Evolutionary conservation across 352 stramenopile species (phyloP).

Genomic region (Phytophthora tentaculata): DNA sequence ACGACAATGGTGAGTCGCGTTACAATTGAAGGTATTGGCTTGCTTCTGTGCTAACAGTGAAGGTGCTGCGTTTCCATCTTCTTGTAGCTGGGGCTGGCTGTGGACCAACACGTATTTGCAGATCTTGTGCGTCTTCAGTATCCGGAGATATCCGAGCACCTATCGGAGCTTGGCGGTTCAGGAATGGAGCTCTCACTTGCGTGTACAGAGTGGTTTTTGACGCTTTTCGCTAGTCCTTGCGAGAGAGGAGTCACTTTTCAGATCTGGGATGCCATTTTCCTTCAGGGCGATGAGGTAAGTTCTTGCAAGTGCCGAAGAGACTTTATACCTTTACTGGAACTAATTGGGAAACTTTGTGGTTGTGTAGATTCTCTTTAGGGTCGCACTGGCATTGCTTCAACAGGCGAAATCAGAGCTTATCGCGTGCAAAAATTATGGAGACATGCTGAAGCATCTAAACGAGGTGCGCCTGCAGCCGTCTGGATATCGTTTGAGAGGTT

Average conservation of each 20-base stretch:
- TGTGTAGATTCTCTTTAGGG: constrained; percentile 73
- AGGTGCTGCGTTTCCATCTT: constrained; percentile 4
- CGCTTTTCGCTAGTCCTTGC: constrained; percentile 86
- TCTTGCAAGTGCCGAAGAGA: no score
- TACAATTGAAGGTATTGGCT: not conserved
- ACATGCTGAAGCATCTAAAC: constrained; percentile 85
- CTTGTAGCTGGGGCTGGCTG: constrained; percentile 74
- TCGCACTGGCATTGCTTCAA: constrained; percentile 78
- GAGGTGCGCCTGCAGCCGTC: constrained; percentile 48
- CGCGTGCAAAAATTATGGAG: constrained; percentile 68
- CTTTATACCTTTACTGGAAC: no score
- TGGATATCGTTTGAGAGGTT: not conserved
- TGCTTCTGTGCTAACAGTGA: constrained; percentile 3
- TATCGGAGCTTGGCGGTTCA: constrained; percentile 76
- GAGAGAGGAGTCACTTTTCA: constrained; percentile 70
- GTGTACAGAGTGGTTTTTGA: constrained; percentile 91
- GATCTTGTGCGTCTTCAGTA: constrained; percentile 83
- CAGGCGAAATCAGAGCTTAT: constrained; percentile 65
- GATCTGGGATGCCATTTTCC: constrained; percentile 88
- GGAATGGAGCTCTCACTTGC: constrained; percentile 87
- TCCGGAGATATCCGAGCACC: constrained; percentile 67
- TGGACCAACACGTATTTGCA: constrained; percentile 90
- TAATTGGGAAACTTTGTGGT: constrained; percentile 8
- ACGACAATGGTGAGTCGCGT: constrained; percentile 77
- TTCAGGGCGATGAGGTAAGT: constrained; percentile 79